These are phyloP conservation scores for Cutaneotrichosporon dermatis DNA, from an alignment of 1,284 basidiomycete species.

Conservation along the genomic window DNA sequence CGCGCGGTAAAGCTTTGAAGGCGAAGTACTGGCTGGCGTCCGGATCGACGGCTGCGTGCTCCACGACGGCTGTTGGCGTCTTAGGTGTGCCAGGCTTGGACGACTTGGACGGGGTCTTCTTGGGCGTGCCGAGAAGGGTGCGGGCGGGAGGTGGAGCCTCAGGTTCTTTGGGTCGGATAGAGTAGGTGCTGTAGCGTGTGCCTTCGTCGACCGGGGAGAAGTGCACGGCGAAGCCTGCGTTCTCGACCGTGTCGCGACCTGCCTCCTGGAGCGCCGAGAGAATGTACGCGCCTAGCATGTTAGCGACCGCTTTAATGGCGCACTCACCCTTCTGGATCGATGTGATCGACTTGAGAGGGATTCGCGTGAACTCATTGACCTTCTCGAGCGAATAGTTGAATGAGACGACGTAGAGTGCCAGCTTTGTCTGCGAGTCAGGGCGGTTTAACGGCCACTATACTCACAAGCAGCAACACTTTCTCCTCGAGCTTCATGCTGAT, in stretches of 20 bases:
- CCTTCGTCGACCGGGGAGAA: slow-evolving; percentile 67
- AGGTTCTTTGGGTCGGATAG: slow-evolving; percentile 59
- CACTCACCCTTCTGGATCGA: slow-evolving; percentile 68
- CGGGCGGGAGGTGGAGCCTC: neutral
- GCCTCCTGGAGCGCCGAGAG: slow-evolving; percentile 84
- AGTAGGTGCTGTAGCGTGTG: slow-evolving; percentile 73
- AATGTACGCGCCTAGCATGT: slow-evolving; percentile 58
- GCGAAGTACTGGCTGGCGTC: slow-evolving; percentile 44
- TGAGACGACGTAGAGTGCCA: slow-evolving; percentile 65
- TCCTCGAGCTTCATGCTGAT: slow-evolving; percentile 80
- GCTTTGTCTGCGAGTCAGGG: slow-evolving; percentile 50
- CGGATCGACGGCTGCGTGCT: slow-evolving; percentile 22
- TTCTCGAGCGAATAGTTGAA: slow-evolving; percentile 90
- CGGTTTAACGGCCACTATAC: no score
- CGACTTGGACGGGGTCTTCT: no score
- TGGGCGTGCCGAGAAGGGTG: no score
- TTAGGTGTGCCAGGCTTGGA: neutral
- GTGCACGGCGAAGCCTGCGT: slow-evolving; percentile 73
- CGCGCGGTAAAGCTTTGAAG: slow-evolving; percentile 52
- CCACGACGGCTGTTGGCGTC: slow-evolving; percentile 8
- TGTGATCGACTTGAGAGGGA: slow-evolving; percentile 76
- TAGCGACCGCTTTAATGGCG: no score
- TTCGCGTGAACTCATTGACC: slow-evolving; percentile 79
- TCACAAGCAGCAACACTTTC: slow-evolving; percentile 71
- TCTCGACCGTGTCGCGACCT: slow-evolving; percentile 76